phyloP scores from a whole-genome alignment of 331 rosid genomes.

The Malus hybrid region DNA sequence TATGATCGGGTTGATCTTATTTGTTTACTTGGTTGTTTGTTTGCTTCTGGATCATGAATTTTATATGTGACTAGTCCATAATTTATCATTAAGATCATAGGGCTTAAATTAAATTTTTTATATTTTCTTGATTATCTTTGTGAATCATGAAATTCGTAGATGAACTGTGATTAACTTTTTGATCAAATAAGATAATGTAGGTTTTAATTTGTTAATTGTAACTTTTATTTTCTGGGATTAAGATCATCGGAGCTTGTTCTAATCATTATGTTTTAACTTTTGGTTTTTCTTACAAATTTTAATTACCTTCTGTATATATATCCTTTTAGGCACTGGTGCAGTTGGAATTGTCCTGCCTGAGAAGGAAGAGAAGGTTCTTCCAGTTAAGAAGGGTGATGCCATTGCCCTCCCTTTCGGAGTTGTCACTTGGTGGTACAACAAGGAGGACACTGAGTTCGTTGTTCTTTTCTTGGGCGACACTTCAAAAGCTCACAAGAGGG shows the following conservation, averaged over 20 bases:
- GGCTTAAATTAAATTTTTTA: not conserved
- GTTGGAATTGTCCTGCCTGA: conserved; percentile 69
- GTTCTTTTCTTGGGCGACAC: conserved; percentile 80
- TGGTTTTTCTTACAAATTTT: not conserved
- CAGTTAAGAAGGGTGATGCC: conserved; percentile 76
- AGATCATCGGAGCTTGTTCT: not conserved
- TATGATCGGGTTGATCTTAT: not conserved
- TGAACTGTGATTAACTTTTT: not conserved
- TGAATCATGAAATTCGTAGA: not conserved
- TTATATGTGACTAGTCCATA: not conserved
- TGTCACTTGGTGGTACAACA: conserved; percentile 80
- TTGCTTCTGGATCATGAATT: not conserved
- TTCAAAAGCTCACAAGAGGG: conserved; percentile 66
- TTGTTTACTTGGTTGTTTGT: not conserved
- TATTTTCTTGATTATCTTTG: not conserved
- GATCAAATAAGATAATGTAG: not conserved
- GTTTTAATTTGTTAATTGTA: not conserved
- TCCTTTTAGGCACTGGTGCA: conserved; percentile 46
- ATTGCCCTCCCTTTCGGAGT: conserved; percentile 81
- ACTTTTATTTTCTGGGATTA: not conserved
- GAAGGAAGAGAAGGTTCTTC: conserved; percentile 61
- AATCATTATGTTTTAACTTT: not conserved
- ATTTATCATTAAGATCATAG: not conserved
- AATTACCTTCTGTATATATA: not conserved
- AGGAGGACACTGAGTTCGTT: conserved; percentile 59